A percentile compares a stretch with the other conserved stretches of the same genome.
Conservation (phyloP, 805 yeast genomes). For the Komagataella mondaviorum region DNA sequence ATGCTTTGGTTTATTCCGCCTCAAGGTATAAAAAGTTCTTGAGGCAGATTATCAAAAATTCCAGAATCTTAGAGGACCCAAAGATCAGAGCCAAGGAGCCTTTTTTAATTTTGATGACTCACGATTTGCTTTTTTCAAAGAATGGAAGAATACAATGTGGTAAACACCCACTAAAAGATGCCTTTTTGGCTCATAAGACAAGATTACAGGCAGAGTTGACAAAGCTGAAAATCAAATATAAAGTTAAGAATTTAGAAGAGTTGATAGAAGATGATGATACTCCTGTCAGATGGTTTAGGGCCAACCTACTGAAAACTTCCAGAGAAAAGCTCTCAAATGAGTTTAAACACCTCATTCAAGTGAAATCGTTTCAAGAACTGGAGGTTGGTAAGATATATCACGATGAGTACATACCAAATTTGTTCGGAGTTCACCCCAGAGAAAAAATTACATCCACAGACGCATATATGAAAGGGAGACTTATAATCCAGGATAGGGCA, state of each 20-base stretch:
- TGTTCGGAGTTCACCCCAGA: conserved; percentile 73
- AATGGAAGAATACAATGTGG: conserved; percentile 81
- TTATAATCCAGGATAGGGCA: conserved; percentile 92
- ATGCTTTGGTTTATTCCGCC: conserved; percentile 72
- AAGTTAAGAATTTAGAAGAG: conserved; percentile 42
- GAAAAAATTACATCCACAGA: conserved; percentile 57
- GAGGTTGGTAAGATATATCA: conserved; percentile 47
- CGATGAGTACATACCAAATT: conserved; percentile 61
- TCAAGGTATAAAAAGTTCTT: conserved; percentile 58
- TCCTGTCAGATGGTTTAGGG: conserved; percentile 71
- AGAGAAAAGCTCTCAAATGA: conserved; percentile 23
- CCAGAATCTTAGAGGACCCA: conserved; percentile 48
- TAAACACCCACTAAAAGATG: conserved; percentile 75
- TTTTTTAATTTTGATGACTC: conserved; percentile 54
- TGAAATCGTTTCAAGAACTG: conserved; percentile 27
- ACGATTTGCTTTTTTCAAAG: conserved; percentile 66
- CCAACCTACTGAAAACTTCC: conserved; percentile 47
- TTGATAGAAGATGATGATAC: conserved; percentile 46
- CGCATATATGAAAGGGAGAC: conserved; percentile 59
- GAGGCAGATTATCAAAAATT: conserved; percentile 44
- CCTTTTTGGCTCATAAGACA: conserved; percentile 64
- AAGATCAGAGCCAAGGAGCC: conserved; percentile 31
- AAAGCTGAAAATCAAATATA: conserved; percentile 61
- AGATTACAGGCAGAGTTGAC: conserved; percentile 73
- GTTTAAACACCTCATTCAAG: conserved; percentile 23